These are phyloP conservation scores for Diaporthe caulivora DNA, from an alignment of 2,329 filamentous ascomycete genomes.

Conservation along the genomic window DNA sequence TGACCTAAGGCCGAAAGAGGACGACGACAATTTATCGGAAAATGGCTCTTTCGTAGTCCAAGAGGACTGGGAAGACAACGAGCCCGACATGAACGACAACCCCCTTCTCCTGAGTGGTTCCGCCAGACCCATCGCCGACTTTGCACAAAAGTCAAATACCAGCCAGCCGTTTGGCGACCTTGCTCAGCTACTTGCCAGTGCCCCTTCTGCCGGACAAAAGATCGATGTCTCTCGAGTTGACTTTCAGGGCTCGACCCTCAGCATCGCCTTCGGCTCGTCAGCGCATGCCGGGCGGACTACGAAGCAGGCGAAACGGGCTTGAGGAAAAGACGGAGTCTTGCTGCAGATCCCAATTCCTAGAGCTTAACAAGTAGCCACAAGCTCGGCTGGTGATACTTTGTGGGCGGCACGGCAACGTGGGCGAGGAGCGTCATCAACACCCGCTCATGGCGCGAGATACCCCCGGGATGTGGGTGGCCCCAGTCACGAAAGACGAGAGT, in stretches of 20 bases:
- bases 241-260: conserved; percentile 13
- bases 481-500: not conserved
- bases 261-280: not conserved
- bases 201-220: conserved; percentile 15
- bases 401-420: not conserved
- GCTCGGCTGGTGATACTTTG: too few species aligned
- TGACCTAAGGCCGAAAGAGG: not conserved
- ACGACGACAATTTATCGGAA: not conserved
- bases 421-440: not conserved
- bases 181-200: conserved; percentile 4
- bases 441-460: too few species aligned
- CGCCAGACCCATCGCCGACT: conserved; percentile 20
- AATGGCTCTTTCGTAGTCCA: not conserved
- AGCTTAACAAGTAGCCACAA: too few species aligned
- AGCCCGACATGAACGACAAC: not conserved
- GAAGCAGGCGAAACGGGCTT: not conserved
- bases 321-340: not conserved
- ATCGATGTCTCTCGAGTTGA: conserved; percentile 14
- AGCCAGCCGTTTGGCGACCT: not conserved
- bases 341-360: not conserved
- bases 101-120: conserved; percentile 5
- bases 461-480: not conserved
- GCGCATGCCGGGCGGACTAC: not conserved
- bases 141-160: not conserved
- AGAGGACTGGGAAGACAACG: conserved; percentile 10